phyloP scores from a whole-genome alignment of 352 stramenopile genomes.

The Pythium insidiosum region DNA sequence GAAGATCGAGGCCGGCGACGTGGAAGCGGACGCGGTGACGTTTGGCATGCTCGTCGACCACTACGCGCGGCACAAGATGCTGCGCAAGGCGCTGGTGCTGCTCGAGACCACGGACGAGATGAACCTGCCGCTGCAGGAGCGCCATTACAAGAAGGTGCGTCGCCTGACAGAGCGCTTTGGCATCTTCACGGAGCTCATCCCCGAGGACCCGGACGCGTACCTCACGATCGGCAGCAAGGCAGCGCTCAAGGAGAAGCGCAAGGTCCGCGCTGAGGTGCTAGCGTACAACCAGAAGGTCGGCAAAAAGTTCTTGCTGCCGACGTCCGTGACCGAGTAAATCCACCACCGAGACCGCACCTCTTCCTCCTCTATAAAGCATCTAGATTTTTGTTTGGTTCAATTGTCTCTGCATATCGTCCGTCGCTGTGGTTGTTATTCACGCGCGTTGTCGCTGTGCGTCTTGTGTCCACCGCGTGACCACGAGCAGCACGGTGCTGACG shows the following conservation, averaged over 20 bases:
- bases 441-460: not conserved
- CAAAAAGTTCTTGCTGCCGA: conserved; percentile 65
- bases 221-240: conserved; percentile 45
- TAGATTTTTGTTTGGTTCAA: not conserved
- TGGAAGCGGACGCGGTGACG: conserved; percentile 45
- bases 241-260: conserved; percentile 74
- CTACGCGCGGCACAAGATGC: conserved; percentile 50
- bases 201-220: conserved; percentile 65
- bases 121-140: conserved; percentile 45
- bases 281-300: conserved; percentile 69
- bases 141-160: conserved; percentile 68
- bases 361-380: not conserved
- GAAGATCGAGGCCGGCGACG: conserved; percentile 32
- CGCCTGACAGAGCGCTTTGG: conserved; percentile 50
- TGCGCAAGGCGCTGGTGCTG: conserved; percentile 56
- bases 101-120: conserved; percentile 52
- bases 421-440: too few species aligned
- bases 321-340: conserved; percentile 15
- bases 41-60: conserved; percentile 70
- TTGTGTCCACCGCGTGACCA: conserved; percentile 41
- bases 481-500: conserved; percentile 29
- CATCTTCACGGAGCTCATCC: conserved; percentile 72
- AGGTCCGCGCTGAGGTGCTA: conserved; percentile 57
- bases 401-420: not conserved
- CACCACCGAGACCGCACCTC: not conserved